Base-by-base conservation (phyloP, 1,284 basidiomycete genomes). In the Melampsora larici-populina region DNA sequence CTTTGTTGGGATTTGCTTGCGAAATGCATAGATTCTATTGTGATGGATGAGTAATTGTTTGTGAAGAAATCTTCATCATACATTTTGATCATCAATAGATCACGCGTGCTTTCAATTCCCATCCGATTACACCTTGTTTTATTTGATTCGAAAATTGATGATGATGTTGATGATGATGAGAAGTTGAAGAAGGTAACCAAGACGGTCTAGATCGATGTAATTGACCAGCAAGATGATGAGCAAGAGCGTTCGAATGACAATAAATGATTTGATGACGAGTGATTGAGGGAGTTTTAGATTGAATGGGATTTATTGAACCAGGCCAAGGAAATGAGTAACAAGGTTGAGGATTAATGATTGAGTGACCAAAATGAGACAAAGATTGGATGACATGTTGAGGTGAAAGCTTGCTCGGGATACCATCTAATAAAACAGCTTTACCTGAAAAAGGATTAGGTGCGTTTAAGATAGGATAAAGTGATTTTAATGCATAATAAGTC, bases 81-180 rank as follows among this genome's bases (percentile, higher is more conserved):
- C 7, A 6, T 40, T 40, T 46, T 15, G 43, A 46, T 15, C 15
- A 13, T 60, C 55, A 60, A 60, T 60, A 60, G 11, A 60, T 24
- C 29, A 60, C 55, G 18, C 55, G 55, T 29, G 55, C 55, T 29
- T 60, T 60, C n/a, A 60, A 29, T 60, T 60, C 55, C 55, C 55
- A 60, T 24, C 55, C 55, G 9, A 18, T 24, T 17, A 9, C 1
- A 24, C 17, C 55, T 24, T 60, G 24, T 11, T 11, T 24, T 24
- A 8, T 26, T 17, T 21, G 26, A 58, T 21, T 21, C 8, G 51
- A 58, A 18, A 26, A 18, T 58, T 21, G 21, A n/a, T 58, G 21
- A 8, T 26, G 51, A 18, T n/a, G n/a, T n/a, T 40, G 36, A 40
- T 40, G 4, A 8, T 6, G 36, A 40, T 40, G 36, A 40, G 7